These are phyloP conservation scores for Mrakia gelida DNA, from an alignment of 768 basidiomycete genomes.

Conservation along the genomic window DNA sequence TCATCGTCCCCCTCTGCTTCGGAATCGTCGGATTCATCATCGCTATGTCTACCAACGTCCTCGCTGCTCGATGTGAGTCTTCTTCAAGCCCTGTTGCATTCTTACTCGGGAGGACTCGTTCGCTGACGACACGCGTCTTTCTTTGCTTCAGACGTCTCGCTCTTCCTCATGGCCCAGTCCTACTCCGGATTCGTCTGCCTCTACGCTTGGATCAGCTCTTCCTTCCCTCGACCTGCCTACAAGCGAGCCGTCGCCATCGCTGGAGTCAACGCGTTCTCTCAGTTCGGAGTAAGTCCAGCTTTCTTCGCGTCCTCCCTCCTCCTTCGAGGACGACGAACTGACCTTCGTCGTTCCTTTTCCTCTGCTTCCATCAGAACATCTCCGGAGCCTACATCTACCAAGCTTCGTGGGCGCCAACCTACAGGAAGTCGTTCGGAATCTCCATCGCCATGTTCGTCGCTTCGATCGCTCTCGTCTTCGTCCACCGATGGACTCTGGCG, in stretches of 20 bases:
- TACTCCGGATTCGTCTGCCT: constrained; percentile 66
- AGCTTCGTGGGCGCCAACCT: constrained; percentile 50
- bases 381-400: constrained; percentile 49
- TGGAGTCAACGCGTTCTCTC: constrained; percentile 16
- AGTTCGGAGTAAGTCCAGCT: not conserved
- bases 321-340: constrained; percentile 47
- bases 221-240: constrained; percentile 70
- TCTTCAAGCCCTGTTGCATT: not conserved
- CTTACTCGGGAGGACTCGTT: not conserved
- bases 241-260: constrained; percentile 82
- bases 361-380: not conserved
- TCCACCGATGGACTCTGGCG: constrained; percentile 13
- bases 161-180: constrained; percentile 17
- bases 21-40: constrained; percentile 26
- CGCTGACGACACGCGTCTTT: not conserved
- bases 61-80: constrained; percentile 46
- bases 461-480: not conserved
- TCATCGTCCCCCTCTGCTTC: constrained; percentile 20
- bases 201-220: constrained; percentile 43
- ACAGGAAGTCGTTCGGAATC: constrained; percentile 65
- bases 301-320: not conserved
- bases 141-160: constrained; percentile 54
- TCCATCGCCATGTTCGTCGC: constrained; percentile 51
- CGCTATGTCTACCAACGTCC: constrained; percentile 59
- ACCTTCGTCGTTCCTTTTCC: not conserved